These are phyloP conservation scores for Musa beccarii DNA, from an alignment of 176 grass and related monocot genomes.

Conservation along the genomic window DNA sequence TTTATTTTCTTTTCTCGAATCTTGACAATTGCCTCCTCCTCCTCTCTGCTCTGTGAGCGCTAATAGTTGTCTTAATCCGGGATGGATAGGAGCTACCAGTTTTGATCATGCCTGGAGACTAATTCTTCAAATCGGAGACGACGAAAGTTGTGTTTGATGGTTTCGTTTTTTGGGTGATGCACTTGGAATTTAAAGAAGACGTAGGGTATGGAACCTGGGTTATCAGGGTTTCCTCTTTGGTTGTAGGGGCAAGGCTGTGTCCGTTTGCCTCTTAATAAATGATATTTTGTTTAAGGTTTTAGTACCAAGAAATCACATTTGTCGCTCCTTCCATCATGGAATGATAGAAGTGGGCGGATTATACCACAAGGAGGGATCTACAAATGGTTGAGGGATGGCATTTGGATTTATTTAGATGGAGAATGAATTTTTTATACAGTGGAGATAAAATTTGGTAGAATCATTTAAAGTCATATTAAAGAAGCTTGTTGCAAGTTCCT, in stretches of 20 bases:
- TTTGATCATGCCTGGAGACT: neutral
- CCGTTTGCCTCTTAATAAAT: neutral
- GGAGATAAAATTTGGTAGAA: neutral
- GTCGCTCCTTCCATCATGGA: neutral
- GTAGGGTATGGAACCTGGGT: neutral
- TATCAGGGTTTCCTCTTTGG: neutral
- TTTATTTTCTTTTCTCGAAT: neutral
- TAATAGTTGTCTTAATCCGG: neutral
- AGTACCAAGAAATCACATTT: neutral
- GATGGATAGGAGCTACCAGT: neutral
- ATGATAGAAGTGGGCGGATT: neutral
- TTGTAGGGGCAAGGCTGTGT: neutral
- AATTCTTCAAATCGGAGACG: neutral
- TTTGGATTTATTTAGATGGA: neutral
- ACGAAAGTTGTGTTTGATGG: neutral
- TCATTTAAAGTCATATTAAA: neutral
- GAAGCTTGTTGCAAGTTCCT: neutral
- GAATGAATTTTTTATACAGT: no score
- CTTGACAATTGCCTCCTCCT: conserved; percentile 9
- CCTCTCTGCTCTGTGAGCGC: neutral
- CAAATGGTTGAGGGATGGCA: neutral
- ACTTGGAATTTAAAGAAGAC: neutral
- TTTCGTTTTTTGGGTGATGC: neutral
- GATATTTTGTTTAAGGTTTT: neutral
- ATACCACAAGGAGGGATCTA: neutral